These are phyloP conservation scores for Vigna reflexopilosa DNA, from an alignment of 306 rosid species.

Conservation along the genomic window DNA sequence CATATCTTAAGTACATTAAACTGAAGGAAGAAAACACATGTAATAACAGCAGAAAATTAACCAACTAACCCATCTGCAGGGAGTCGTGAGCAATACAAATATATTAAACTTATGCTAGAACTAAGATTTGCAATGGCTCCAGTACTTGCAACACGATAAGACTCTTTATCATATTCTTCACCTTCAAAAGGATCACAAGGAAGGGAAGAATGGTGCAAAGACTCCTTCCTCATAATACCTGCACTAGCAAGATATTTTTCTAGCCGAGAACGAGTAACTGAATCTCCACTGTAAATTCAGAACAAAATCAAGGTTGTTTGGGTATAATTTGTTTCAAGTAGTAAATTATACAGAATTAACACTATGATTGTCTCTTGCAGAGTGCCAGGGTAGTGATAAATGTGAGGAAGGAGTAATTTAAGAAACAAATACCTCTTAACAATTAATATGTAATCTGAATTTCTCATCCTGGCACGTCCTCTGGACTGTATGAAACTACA, in stretches of 20 bases:
- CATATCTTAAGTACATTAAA: slow-evolving; percentile 23
- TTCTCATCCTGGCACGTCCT: slow-evolving; percentile 86
- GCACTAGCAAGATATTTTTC: slow-evolving; percentile 68
- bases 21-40: background rate
- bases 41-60: slow-evolving; percentile 32
- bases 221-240: slow-evolving; percentile 74
- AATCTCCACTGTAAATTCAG: slow-evolving; percentile 68
- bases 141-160: slow-evolving; percentile 76
- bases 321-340: background rate
- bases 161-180: slow-evolving; percentile 50
- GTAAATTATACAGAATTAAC: slow-evolving; percentile 1
- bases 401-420: background rate
- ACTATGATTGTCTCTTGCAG: background rate
- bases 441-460: slow-evolving; percentile 83
- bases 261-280: slow-evolving; percentile 60
- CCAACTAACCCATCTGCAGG: slow-evolving; percentile 86
- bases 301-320: slow-evolving; percentile 20
- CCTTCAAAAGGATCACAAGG: slow-evolving; percentile 60
- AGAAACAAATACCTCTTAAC: slow-evolving; percentile 61
- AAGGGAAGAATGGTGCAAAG: slow-evolving; percentile 64
- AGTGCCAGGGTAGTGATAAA: background rate
- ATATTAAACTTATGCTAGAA: slow-evolving; percentile 68
- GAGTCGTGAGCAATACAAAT: slow-evolving; percentile 88
- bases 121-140: slow-evolving; percentile 69
- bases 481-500: slow-evolving; percentile 92